phyloP scores from a whole-genome alignment of 139 green algal genomes.

The Pedinophyceae sp. region DNA sequence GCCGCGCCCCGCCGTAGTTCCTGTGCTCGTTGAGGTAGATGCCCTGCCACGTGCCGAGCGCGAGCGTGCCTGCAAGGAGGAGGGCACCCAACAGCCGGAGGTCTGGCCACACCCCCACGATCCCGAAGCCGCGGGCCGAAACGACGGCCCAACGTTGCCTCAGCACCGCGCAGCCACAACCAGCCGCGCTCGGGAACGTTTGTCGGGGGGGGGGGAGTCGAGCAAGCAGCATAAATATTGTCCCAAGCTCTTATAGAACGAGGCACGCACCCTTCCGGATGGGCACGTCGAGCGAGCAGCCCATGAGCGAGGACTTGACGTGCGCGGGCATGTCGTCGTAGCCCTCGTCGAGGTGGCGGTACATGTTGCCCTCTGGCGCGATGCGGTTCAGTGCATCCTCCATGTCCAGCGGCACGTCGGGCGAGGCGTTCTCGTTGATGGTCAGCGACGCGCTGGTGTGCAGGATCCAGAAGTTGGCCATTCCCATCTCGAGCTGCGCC shows the following conservation, averaged over 20 bases:
- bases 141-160: no score
- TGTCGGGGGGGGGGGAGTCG: no score
- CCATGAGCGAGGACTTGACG: constrained; percentile 28
- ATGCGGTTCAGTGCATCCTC: constrained; percentile 51
- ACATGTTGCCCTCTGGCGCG: constrained; percentile 33
- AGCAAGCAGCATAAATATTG: no score
- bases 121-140: no score
- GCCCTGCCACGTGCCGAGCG: constrained; percentile 18
- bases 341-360: constrained; percentile 13
- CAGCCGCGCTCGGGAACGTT: no score
- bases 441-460: constrained; percentile 26
- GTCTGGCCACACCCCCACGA: no score
- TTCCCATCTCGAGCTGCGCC: constrained; percentile 25
- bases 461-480: constrained; percentile 16
- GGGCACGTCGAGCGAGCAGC: constrained; percentile 18
- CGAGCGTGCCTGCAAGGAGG: no score
- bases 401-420: constrained; percentile 13
- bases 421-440: constrained; percentile 19
- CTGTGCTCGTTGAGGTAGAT: constrained; percentile 30
- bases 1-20: constrained; percentile 9
- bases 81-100: no score
- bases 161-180: no score
- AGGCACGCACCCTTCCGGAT: no score
- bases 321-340: constrained; percentile 33
- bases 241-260: no score